A percentile compares a stretch with the other conserved stretches of the same genome.
Evolutionary conservation across 2,329 filamentous ascomycete species (phyloP).

Genomic region (Pyrenochaeta sp.): DNA sequence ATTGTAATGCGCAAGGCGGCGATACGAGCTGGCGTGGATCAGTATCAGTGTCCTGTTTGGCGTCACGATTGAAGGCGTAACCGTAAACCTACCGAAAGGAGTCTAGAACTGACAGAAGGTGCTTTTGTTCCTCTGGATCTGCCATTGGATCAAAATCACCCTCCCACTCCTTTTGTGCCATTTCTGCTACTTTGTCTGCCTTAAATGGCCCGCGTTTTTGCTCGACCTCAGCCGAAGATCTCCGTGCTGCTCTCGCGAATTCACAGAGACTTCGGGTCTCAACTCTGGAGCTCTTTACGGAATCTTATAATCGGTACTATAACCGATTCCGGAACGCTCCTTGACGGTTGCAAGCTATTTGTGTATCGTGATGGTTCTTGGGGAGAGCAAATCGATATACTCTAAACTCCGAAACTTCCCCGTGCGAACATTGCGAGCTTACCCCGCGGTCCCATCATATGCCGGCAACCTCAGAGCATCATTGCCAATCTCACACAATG

Average conservation of each 20-base stretch:
- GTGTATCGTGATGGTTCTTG: too few relatives aligned
- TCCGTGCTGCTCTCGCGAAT: too few relatives aligned
- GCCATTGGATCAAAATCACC: slow-evolving; percentile 71
- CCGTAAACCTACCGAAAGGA: slow-evolving; percentile 77
- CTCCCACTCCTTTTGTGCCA: slow-evolving; percentile 58
- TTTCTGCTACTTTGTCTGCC: slow-evolving; percentile 3
- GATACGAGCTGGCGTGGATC: slow-evolving; percentile 72
- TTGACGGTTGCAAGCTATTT: too few relatives aligned
- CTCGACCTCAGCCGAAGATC: too few relatives aligned
- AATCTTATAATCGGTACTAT: too few relatives aligned
- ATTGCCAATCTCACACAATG: slow-evolving; percentile 22
- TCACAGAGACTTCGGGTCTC: too few relatives aligned
- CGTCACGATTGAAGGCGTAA: not conserved
- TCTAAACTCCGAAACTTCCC: too few relatives aligned
- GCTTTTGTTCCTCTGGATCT: slow-evolving; percentile 81
- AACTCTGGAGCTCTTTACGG: too few relatives aligned
- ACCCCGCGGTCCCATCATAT: slow-evolving; percentile 2
- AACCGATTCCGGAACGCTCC: too few relatives aligned
- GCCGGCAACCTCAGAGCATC: slow-evolving; percentile 4
- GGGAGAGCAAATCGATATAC: too few relatives aligned
- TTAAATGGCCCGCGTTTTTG: too few relatives aligned
- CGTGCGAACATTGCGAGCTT: not conserved
- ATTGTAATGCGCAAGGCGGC: slow-evolving; percentile 85
- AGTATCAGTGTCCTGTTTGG: not conserved
- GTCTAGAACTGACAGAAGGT: slow-evolving; percentile 83